These are phyloP conservation scores for Aureobasidium uvarum DNA, from an alignment of 2,329 filamentous ascomycete species.

Conservation along the genomic window DNA sequence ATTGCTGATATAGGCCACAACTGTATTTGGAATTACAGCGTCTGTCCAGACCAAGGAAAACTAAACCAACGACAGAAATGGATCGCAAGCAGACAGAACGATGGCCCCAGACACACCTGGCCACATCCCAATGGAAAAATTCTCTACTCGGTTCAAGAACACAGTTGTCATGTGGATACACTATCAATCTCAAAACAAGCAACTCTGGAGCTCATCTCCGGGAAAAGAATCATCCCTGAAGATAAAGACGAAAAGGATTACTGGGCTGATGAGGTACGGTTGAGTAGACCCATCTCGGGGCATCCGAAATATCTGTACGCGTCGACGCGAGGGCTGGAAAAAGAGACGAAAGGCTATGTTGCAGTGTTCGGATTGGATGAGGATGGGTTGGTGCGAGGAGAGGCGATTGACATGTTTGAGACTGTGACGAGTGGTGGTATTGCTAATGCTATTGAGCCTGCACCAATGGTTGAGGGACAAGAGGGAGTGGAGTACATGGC, in stretches of 20 bases:
- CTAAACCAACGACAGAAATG: conserved; percentile 32
- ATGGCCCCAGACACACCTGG: conserved; percentile 40
- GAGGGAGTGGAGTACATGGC: conserved; percentile 36
- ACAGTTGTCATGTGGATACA: conserved; percentile 40
- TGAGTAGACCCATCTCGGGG: conserved; percentile 33
- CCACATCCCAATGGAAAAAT: conserved; percentile 39
- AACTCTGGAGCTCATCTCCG: conserved; percentile 34
- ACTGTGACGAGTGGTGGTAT: conserved; percentile 40
- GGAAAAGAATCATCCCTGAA: conserved; percentile 36
- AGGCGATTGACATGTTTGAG: conserved; percentile 37
- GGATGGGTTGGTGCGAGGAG: conserved; percentile 34
- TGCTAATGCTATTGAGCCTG: conserved; percentile 40
- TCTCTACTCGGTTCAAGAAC: conserved; percentile 40
- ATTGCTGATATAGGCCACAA: conserved; percentile 41
- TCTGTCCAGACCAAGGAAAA: conserved; percentile 27
- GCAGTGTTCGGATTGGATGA: conserved; percentile 35
- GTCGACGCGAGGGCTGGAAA: conserved; percentile 38
- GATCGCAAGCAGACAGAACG: conserved; percentile 35
- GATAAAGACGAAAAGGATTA: conserved; percentile 37
- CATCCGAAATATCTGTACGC: conserved; percentile 38
- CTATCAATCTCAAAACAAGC: conserved; percentile 36
- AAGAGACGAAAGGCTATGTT: conserved; percentile 37
- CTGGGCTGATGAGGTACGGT: conserved; percentile 41
- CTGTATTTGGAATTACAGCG: conserved; percentile 37
- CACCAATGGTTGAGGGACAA: conserved; percentile 31